These are phyloP conservation scores for Tulasnella sp. DNA, from an alignment of 768 basidiomycete genomes.

Conservation along the genomic window DNA sequence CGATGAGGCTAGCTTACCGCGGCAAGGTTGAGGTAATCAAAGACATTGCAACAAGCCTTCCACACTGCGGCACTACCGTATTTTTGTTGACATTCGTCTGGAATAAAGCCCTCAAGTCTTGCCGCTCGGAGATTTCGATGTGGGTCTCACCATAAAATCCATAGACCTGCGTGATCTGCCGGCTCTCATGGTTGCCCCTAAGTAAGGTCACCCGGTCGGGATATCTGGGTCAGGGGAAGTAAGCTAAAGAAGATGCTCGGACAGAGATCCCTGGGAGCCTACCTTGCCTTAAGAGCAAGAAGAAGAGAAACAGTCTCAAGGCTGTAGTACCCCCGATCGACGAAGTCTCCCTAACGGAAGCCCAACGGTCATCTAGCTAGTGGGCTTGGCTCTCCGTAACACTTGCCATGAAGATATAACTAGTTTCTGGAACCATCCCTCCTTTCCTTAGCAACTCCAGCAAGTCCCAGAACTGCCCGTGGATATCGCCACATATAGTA, in stretches of 20 bases:
- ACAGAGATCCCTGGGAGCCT: slow-evolving; percentile 36
- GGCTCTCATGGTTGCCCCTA: slow-evolving; percentile 93
- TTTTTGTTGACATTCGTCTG: slow-evolving; percentile 96
- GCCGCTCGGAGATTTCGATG: background rate
- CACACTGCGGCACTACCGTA: slow-evolving; percentile 94
- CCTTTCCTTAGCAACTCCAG: slow-evolving; percentile 86
- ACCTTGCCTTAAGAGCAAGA: slow-evolving; percentile 88
- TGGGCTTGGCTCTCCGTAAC: slow-evolving; percentile 39
- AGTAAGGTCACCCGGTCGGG: slow-evolving; percentile 91
- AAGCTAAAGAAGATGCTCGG: background rate
- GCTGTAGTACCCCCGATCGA: slow-evolving; percentile 95
- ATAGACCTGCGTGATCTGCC: slow-evolving; percentile 98
- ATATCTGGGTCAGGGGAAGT: slow-evolving; percentile 58
- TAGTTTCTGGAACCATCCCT: slow-evolving; percentile 83
- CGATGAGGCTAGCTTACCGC: slow-evolving; percentile 59
- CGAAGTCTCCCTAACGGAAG: slow-evolving; percentile 82
- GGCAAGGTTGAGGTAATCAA: slow-evolving; percentile 93
- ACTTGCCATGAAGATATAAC: slow-evolving; percentile 84
- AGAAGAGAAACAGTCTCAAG: slow-evolving; percentile 92
- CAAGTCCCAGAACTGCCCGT: slow-evolving; percentile 52
- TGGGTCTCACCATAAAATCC: slow-evolving; percentile 86
- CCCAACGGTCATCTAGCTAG: background rate
- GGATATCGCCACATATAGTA: slow-evolving; percentile 52
- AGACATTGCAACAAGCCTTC: slow-evolving; percentile 97
- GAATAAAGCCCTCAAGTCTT: background rate